Evolutionary conservation across 352 stramenopile genomes (phyloP).

Genomic region (Pythium brachiatum): DNA sequence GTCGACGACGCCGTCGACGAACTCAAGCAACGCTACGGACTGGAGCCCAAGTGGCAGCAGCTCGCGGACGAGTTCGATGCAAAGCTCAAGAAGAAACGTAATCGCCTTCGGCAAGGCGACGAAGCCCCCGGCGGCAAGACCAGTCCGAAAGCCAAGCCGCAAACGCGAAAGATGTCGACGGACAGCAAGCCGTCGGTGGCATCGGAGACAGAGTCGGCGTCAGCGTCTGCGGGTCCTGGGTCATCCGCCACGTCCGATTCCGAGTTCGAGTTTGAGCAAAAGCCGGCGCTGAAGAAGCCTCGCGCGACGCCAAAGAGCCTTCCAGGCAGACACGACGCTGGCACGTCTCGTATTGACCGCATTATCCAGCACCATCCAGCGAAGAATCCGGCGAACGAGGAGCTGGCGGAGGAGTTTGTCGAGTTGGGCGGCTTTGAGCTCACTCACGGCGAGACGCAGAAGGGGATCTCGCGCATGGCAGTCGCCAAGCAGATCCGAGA

Average conservation of each 20-base stretch:
- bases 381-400: constrained; percentile 35
- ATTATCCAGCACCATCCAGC: constrained; percentile 41
- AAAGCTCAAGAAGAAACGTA: constrained; percentile 33
- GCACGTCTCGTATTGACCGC: constrained; percentile 18
- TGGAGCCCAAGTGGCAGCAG: constrained; percentile 57
- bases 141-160: neutral
- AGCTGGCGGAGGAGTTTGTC: constrained; percentile 44
- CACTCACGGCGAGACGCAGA: constrained; percentile 32
- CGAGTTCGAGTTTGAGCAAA: neutral
- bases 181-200: neutral
- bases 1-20: constrained; percentile 54
- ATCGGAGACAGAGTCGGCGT: neutral
- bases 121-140: neutral
- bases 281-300: neutral
- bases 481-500: constrained; percentile 42
- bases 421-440: constrained; percentile 36
- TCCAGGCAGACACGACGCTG: neutral
- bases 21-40: constrained; percentile 47
- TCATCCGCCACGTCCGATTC: neutral
- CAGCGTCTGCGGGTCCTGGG: neutral
- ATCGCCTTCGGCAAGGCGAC: constrained; percentile 19
- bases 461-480: constrained; percentile 40
- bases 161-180: neutral
- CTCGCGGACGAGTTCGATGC: constrained; percentile 35
- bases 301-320: neutral